Evolutionary conservation across 768 basidiomycete genomes (phyloP), one percentile per base, ranked within the genome.

Genomic region (Dioszegia aurantiaca): DNA sequence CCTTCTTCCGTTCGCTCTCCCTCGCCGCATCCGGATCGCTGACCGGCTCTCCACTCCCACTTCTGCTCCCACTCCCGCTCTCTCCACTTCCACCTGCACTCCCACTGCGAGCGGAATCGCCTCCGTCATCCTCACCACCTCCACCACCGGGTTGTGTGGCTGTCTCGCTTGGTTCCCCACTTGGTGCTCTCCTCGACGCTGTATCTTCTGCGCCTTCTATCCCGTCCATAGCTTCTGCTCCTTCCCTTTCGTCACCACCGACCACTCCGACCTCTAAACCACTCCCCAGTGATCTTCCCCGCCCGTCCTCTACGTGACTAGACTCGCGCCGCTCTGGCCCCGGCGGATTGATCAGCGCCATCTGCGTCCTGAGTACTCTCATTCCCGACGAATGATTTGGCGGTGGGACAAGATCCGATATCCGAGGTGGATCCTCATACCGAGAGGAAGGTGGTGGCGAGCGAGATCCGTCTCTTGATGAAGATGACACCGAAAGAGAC

Each of bases 1-100:
- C 37, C 73, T 48, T 42, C 65, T 69, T 16, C 47, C 47, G 12
- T 69, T 45, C 48, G 68, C 21, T 37, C 36, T 43, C 44, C 31
- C 54, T 47, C 27, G 42, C 40, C 36, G 59, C 47, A 8, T 21
- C 33, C 8, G 24, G 8, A 33, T 33, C 33, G 33, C 8, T 33
- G 33, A 6, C 33, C 21, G 36, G 17, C 17, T 17, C 9, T 37
- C 36, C 36, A 9, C 10, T 37, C 36, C 36, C 9, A 9, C 36
- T 37, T 37, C 36, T 37, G 4, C 44, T 45, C 19, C 44, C 23
- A 45, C 27, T 24, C 26, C 17, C 27, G 16, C 21, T 24, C 26
- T 17, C 44, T 45, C 44, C 27, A 17, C 23, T 24, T 10, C 26
- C 21, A 44, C 33, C 33, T 14, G 33, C 14, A 33, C 33, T 33